A percentile compares a stretch with the other conserved stretches of the same genome.
phyloP scores from a whole-genome alignment of 768 basidiomycete genomes.

The Termitomyces sp. region DNA sequence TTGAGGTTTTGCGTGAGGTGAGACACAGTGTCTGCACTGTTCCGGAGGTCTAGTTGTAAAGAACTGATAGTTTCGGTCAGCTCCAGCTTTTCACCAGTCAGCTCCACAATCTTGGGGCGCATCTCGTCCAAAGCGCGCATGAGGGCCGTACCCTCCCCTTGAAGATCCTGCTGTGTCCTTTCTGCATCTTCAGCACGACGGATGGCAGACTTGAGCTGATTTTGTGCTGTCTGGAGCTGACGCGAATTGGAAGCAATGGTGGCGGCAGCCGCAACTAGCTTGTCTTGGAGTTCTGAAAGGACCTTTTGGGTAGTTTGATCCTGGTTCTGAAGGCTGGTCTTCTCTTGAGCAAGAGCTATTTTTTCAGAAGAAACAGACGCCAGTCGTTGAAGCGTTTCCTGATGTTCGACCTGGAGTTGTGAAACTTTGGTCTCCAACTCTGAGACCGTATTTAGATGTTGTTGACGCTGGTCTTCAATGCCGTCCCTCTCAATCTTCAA shows the following conservation, averaged over 20 bases:
- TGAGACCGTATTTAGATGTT: slow-evolving; percentile 37
- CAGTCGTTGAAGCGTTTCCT: slow-evolving; percentile 39
- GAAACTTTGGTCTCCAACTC: slow-evolving; percentile 48
- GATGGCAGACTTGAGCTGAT: slow-evolving; percentile 60
- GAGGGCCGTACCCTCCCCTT: slow-evolving; percentile 72
- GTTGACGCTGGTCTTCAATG: slow-evolving; percentile 44
- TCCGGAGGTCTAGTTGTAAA: slow-evolving; percentile 50
- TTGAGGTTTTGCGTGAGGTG: slow-evolving; percentile 60
- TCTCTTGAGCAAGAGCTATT: slow-evolving; percentile 46
- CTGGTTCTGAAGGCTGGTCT: slow-evolving; percentile 44
- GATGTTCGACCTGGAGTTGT: slow-evolving; percentile 38
- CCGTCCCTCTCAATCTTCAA: slow-evolving; percentile 61
- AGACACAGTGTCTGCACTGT: slow-evolving; percentile 54
- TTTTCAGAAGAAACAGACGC: slow-evolving; percentile 41
- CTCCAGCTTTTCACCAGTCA: slow-evolving; percentile 70
- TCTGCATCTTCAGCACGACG: slow-evolving; percentile 77
- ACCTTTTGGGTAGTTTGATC: slow-evolving; percentile 41
- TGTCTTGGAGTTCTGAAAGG: slow-evolving; percentile 53
- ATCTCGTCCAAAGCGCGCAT: slow-evolving; percentile 84
- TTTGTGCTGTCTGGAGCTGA: slow-evolving; percentile 56
- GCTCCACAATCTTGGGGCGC: slow-evolving; percentile 79
- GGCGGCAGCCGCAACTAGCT: slow-evolving; percentile 51
- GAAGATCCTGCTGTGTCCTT: slow-evolving; percentile 65
- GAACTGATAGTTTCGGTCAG: slow-evolving; percentile 60
- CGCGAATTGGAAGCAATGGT: slow-evolving; percentile 52